Evolutionary conservation across 2,329 filamentous ascomycete species (phyloP).

Genomic region (Paecilomyces variotii): DNA sequence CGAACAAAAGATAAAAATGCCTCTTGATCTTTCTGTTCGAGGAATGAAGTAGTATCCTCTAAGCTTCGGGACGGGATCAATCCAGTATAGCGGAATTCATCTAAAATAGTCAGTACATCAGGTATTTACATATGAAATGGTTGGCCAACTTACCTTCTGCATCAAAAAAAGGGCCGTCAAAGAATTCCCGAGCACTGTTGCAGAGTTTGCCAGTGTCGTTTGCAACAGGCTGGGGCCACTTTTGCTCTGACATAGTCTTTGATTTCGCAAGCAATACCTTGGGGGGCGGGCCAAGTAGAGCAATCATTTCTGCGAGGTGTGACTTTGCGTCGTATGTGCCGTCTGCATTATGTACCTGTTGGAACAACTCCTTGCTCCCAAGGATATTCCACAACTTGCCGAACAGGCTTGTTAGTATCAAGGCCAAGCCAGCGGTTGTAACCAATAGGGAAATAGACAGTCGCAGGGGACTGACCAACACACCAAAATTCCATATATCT

Average conservation of each 20-base stretch:
- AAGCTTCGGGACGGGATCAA: slow-evolving; percentile 16
- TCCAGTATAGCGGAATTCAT: slow-evolving; percentile 13
- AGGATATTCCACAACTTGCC: background rate
- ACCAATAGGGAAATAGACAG: background rate
- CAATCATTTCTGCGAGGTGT: background rate
- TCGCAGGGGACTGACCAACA: background rate
- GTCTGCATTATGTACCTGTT: background rate
- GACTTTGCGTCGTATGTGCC: background rate
- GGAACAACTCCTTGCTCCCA: background rate
- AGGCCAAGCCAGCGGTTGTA: background rate
- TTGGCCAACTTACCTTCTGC: background rate
- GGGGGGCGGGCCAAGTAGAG: background rate
- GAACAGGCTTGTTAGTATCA: background rate
- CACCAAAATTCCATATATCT: slow-evolving; percentile 4
- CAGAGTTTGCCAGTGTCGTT: background rate
- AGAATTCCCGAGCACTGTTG: background rate
- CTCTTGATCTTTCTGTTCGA: slow-evolving; percentile 22
- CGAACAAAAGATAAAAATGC: slow-evolving; percentile 25
- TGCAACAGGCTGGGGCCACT: background rate
- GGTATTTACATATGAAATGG: background rate
- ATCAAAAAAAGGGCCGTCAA: background rate
- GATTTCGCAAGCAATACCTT: background rate
- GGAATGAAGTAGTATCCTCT: slow-evolving; percentile 14
- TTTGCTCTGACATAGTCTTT: background rate
- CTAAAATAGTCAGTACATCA: slow-evolving; percentile 11